These are phyloP conservation scores for Trametes coccinea DNA, from an alignment of 768 basidiomycete species.

Conservation along the genomic window DNA sequence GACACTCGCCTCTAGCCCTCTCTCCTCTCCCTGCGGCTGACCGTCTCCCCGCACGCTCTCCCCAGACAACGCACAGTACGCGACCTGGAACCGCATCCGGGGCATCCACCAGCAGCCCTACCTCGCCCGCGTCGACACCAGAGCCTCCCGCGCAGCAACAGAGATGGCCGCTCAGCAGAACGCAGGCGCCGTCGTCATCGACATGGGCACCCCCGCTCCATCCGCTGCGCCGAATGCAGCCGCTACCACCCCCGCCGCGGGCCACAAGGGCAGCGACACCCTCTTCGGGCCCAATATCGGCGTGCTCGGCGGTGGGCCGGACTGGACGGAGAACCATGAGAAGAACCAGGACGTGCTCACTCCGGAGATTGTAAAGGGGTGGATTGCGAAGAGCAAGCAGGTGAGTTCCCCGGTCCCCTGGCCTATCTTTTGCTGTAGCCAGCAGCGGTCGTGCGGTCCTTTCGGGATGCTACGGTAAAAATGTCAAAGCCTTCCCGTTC, in stretches of 20 bases:
- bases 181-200: conserved; percentile 29
- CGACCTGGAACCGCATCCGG: conserved; percentile 59
- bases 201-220: conserved; percentile 34
- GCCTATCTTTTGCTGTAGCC: not conserved
- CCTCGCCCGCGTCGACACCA: conserved; percentile 52
- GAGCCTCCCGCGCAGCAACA: conserved; percentile 47
- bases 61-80: conserved; percentile 51
- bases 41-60: not conserved
- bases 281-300: conserved; percentile 94
- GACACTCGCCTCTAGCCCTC: conserved; percentile 18
- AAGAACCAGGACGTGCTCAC: conserved; percentile 77
- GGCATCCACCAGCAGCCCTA: conserved; percentile 52
- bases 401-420: conserved; percentile 42
- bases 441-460: not conserved
- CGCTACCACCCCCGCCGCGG: conserved; percentile 15
- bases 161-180: conserved; percentile 44
- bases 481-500: too few species aligned
- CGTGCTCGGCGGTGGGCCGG: conserved; percentile 62
- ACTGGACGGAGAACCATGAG: conserved; percentile 67
- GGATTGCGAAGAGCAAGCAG: conserved; percentile 89
- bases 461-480: not conserved
- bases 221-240: conserved; percentile 5
- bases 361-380: conserved; percentile 75
- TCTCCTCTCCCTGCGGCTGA: conserved; percentile 11
- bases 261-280: conserved; percentile 64